A percentile compares a stretch with the other conserved stretches of the same genome.
phyloP scores from a whole-genome alignment of 225 moss, liverwort and hornwort species.

The Pseudoscleropodium purum region DNA sequence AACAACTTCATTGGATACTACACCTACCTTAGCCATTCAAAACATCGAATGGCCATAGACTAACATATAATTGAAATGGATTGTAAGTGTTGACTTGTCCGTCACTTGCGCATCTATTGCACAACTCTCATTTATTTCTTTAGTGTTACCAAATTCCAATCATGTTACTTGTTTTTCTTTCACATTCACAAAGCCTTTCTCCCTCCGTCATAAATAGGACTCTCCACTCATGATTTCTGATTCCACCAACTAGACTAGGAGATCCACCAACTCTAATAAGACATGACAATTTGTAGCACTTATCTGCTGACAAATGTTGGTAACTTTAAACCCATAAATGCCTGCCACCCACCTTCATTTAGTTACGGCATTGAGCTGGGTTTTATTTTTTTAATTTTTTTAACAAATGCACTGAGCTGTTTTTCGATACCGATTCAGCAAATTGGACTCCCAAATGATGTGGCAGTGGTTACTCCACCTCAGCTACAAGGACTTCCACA shows the following conservation, averaged over 20 bases:
- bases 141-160: neutral
- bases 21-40: neutral
- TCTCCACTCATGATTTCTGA: neutral
- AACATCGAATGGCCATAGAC: too few relatives aligned
- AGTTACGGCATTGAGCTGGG: neutral
- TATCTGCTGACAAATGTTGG: neutral
- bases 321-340: neutral
- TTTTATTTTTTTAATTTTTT: too few relatives aligned
- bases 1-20: neutral
- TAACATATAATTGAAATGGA: neutral
- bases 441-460: neutral
- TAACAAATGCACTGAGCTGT: neutral
- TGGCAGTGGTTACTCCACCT: slow-evolving; percentile 5
- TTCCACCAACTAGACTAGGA: neutral
- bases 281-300: neutral
- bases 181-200: too few relatives aligned
- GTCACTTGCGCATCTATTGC: too few relatives aligned
- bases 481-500: neutral
- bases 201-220: neutral
- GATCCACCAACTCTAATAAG: neutral
- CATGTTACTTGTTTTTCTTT: neutral
- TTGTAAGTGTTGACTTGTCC: fast-evolving
- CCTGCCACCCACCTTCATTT: too few relatives aligned
- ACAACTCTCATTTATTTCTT: neutral
- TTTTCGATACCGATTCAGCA: neutral